Evolutionary conservation across 257 asterid species (phyloP).

Genomic region (Coffea canephora): DNA sequence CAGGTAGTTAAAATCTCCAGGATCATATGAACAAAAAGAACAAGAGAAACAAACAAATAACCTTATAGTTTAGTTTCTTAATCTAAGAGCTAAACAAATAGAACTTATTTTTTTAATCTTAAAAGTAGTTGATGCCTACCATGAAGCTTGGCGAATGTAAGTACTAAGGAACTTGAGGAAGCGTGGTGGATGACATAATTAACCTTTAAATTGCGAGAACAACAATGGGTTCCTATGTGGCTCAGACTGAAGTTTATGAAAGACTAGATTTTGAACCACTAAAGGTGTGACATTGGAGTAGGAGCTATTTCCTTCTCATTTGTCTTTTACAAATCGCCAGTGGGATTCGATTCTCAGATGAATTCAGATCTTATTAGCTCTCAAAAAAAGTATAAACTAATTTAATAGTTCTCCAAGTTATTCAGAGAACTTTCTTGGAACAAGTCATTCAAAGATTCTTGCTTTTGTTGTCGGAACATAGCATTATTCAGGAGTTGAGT

Average conservation of each 20-base stretch:
- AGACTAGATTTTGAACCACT: neutral
- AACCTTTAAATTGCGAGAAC: neutral
- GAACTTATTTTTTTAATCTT: neutral
- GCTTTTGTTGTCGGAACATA: neutral
- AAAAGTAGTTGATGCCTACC: neutral
- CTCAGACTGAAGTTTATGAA: neutral
- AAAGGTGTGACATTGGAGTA: neutral
- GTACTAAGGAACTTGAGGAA: neutral
- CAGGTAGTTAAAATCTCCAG: neutral
- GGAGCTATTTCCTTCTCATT: neutral
- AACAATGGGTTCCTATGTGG: constrained; percentile 3
- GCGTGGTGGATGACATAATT: neutral
- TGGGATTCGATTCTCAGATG: neutral
- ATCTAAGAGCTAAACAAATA: neutral
- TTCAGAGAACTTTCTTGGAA: neutral
- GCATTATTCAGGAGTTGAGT: neutral
- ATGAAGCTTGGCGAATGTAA: neutral
- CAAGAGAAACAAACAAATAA: neutral
- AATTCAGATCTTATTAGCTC: neutral
- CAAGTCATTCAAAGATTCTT: neutral
- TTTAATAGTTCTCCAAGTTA: neutral
- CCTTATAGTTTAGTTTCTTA: neutral
- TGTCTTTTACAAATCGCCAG: neutral
- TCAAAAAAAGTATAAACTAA: neutral
- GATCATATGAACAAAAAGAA: neutral